A percentile compares a stretch with the other conserved stretches of the same genome.
Evolutionary conservation across 1,139 yeast species (phyloP).

Genomic region (Trichomonascaceae sp.): DNA sequence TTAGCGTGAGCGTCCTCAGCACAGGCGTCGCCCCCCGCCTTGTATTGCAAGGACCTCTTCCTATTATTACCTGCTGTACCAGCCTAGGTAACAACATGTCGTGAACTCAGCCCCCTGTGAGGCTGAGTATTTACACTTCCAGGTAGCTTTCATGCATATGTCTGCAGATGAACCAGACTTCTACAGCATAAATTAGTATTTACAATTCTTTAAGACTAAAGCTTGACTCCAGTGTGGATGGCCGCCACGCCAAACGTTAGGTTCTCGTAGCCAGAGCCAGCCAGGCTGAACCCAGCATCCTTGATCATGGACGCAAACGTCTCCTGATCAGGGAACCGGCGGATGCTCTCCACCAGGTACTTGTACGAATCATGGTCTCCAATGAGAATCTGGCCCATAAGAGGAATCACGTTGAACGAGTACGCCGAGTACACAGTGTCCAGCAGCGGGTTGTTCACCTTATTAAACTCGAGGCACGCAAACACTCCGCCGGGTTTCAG

Average conservation of each 20-base stretch:
- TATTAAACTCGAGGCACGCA: slow-evolving; percentile 90
- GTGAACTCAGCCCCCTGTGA: no score
- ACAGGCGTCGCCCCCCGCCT: no score
- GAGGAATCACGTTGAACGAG: slow-evolving; percentile 77
- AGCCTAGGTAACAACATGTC: no score
- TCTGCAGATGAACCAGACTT: no score
- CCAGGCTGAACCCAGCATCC: slow-evolving; percentile 87
- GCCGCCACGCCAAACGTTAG: slow-evolving; percentile 95
- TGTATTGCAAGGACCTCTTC: no score
- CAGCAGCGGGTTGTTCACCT: slow-evolving; percentile 68
- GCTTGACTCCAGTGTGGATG: slow-evolving; percentile 88
- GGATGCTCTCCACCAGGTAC: slow-evolving; percentile 86
- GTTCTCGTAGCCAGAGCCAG: slow-evolving; percentile 85
- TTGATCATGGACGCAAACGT: slow-evolving; percentile 84
- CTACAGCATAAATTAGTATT: no score
- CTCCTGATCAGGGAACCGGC: slow-evolving; percentile 85
- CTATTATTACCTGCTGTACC: no score
- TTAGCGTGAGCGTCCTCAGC: no score
- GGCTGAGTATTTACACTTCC: no score
- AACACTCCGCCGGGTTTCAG: slow-evolving; percentile 98
- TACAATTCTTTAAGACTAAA: no score
- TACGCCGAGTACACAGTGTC: slow-evolving; percentile 75
- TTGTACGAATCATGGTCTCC: slow-evolving; percentile 93
- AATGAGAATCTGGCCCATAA: slow-evolving; percentile 91
- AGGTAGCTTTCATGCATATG: no score